Evolutionary conservation across 345 rosid genomes (phyloP), one percentile per base, ranked within the genome.

Genomic region (Eucalyptus pumila): DNA sequence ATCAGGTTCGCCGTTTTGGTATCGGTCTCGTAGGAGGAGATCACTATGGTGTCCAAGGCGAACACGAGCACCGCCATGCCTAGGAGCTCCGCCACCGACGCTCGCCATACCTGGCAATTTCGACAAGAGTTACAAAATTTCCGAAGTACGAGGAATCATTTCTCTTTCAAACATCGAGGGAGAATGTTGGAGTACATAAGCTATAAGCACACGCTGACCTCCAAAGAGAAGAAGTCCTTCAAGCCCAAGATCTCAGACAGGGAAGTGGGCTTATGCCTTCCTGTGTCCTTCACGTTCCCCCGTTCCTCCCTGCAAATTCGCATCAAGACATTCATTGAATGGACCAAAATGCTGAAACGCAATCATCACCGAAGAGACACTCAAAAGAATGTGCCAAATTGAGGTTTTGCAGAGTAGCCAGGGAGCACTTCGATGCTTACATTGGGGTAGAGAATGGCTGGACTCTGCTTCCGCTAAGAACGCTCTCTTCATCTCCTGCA

Each of bases 41-140:
- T 92, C 34, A 89, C 92, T 10, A 91, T 89, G 72, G 91, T 89
- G 88, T 93, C 92, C 54, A 93, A 26, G 16, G 88, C 89, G 48
- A 92, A 92, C 27, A 90, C 92, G 15, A 91, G 89, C 11, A 86
- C 83, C 6, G 90, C 92, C 19, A 85, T 91, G 19, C 93, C 92
- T 4, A 93, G 26, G 30, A 92, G 80, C 90, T 92, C 93, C 12
- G 91, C 91, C 86, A 92, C 6, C 40, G 93, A 90, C 86, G 94
- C 92, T 83, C 93, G 87, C 94, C 93, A 91, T 21, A 91, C 89
- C 92, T 91, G 32, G 86, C 47, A 76, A 76, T 76, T 19, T 37
- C 47, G 27, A 21, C 83, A 19, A 2, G 83, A 76, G 24, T 37
- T 21, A 76, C 83, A 2, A 42, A 42, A n/a, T n/a, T n/a, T n/a